These are phyloP conservation scores for Schizosaccharomyces cryophilus DNA, from an alignment of 805 yeast species.

Conservation along the genomic window DNA sequence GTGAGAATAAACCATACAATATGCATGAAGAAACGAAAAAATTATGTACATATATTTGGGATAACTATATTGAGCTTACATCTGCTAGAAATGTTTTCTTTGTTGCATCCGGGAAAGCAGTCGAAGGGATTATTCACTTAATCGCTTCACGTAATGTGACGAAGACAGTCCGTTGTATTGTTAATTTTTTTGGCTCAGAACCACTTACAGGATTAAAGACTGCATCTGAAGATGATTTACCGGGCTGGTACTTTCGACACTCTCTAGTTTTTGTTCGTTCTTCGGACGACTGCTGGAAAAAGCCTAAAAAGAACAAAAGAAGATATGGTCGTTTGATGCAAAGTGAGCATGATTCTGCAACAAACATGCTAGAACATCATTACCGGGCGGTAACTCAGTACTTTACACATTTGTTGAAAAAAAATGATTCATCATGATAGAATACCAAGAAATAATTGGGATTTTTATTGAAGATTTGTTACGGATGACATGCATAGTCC, in stretches of 20 bases:
- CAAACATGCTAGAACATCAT: background rate
- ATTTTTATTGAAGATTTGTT: too few relatives aligned
- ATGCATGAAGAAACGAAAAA: constrained; percentile 34
- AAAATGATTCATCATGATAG: background rate
- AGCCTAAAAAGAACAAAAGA: background rate
- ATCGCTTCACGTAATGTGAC: constrained; percentile 54
- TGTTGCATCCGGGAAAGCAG: constrained; percentile 75
- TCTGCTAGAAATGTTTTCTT: constrained; percentile 46
- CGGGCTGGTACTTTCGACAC: constrained; percentile 53
- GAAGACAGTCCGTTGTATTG: constrained; percentile 35
- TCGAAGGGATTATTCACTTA: constrained; percentile 64
- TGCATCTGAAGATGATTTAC: constrained; percentile 59
- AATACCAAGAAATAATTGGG: too few relatives aligned
- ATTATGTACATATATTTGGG: constrained; percentile 62
- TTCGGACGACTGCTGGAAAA: background rate
- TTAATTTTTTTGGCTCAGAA: constrained; percentile 36
- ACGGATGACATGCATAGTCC: too few relatives aligned
- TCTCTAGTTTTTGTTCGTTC: constrained; percentile 4
- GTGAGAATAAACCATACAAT: constrained; percentile 17
- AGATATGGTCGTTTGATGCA: background rate
- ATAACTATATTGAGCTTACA: constrained; percentile 60
- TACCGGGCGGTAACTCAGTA: background rate
- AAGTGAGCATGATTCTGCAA: background rate
- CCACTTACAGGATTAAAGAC: constrained; percentile 57
- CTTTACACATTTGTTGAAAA: background rate